A percentile compares a stretch with the other conserved stretches of the same genome.
These are phyloP conservation scores for Picochlorum sp. DNA, from an alignment of 139 green algal species.

Conservation along the genomic window DNA sequence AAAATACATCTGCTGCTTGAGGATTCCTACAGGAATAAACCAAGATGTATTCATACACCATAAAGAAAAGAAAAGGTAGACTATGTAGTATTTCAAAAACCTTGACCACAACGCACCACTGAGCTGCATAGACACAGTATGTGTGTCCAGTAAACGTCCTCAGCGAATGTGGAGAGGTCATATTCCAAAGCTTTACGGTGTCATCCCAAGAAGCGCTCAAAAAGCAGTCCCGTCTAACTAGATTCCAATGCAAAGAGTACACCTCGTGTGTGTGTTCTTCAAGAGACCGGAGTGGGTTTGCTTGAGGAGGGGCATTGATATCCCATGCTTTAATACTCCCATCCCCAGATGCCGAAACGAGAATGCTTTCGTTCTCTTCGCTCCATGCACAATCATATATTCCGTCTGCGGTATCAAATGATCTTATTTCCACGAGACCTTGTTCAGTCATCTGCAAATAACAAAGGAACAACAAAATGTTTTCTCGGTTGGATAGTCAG, in stretches of 20 bases:
- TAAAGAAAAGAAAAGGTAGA: background rate
- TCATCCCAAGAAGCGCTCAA: constrained; percentile 89
- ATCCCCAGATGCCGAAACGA: constrained; percentile 81
- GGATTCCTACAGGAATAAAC: constrained; percentile 55
- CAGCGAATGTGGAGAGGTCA: constrained; percentile 39
- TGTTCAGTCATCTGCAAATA: constrained; percentile 49
- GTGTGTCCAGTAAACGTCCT: constrained; percentile 77
- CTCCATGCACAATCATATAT: constrained; percentile 94
- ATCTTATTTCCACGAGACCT: constrained; percentile 56
- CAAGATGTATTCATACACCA: background rate
- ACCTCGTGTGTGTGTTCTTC: constrained; percentile 87
- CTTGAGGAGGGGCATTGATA: constrained; percentile 50
- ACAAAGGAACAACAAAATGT: background rate
- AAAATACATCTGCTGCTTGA: constrained; percentile 62
- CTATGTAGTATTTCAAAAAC: background rate
- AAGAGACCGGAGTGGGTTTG: constrained; percentile 77
- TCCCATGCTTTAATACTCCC: constrained; percentile 91
- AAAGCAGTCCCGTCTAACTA: constrained; percentile 71
- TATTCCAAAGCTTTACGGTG: constrained; percentile 86
- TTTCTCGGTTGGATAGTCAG: background rate
- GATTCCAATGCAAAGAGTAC: constrained; percentile 83
- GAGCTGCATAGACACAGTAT: constrained; percentile 94
- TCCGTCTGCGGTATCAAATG: constrained; percentile 92
- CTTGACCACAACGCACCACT: constrained; percentile 47
- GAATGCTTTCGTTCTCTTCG: constrained; percentile 91